Percentiles rank a stretch among this genome's conserved stretches.
Evolutionary conservation across 2,329 filamentous ascomycete species (phyloP).

Genomic region (Paracamarosporium sp.): DNA sequence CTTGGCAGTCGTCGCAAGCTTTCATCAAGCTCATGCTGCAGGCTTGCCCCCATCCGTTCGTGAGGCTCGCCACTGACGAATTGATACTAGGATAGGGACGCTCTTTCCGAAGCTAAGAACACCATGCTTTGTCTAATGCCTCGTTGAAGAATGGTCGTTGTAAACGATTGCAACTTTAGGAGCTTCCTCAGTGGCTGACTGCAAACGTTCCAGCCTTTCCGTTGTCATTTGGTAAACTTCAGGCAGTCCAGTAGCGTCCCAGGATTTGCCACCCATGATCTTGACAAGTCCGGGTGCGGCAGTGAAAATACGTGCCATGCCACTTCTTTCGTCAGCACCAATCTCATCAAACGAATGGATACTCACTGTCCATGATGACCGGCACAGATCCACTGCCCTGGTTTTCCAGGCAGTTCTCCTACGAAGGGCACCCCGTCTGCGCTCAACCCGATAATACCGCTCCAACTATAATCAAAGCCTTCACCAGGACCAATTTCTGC

Average conservation of each 20-base stretch:
- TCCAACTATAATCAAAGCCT: slow-evolving; percentile 39
- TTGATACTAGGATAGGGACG: background rate
- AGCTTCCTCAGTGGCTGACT: background rate
- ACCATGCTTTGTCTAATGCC: background rate
- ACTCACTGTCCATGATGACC: slow-evolving; percentile 38
- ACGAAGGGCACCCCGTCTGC: slow-evolving; percentile 34
- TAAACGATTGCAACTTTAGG: slow-evolving; percentile 15
- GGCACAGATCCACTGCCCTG: slow-evolving; percentile 34
- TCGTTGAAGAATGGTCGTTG: background rate
- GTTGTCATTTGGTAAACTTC: slow-evolving; percentile 30
- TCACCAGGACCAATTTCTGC: slow-evolving; percentile 33
- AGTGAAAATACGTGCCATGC: slow-evolving; percentile 36
- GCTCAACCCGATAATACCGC: slow-evolving; percentile 34
- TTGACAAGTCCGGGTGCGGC: slow-evolving; percentile 34
- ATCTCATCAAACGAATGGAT: background rate
- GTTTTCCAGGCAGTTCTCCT: slow-evolving; percentile 27
- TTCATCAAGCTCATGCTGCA: slow-evolving; percentile 7
- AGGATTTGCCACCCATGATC: slow-evolving; percentile 27
- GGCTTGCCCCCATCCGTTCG: background rate
- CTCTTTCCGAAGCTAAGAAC: background rate
- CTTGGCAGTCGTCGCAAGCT: slow-evolving; percentile 11
- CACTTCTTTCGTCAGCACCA: slow-evolving; percentile 19
- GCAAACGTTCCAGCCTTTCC: slow-evolving; percentile 15
- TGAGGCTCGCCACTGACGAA: background rate
- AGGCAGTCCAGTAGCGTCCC: slow-evolving; percentile 26